Conservation (phyloP, 305 asterid species). For the Ilex paraguariensis region DNA sequence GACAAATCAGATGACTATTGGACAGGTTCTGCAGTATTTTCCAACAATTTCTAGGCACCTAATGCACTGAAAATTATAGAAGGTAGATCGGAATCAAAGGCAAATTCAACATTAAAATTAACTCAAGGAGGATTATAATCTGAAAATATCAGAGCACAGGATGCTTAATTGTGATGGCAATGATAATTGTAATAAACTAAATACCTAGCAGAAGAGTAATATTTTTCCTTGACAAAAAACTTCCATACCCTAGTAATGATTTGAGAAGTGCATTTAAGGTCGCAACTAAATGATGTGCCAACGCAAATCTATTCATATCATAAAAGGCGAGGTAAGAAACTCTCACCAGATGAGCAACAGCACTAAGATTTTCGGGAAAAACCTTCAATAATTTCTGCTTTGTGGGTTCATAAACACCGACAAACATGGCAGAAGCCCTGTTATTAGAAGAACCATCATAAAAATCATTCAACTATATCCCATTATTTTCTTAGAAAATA, state of each 20-base stretch:
- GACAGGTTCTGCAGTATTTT: too few relatives aligned
- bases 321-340: background rate
- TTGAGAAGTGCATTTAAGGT: background rate
- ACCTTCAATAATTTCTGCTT: slow-evolving; percentile 72
- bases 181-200: too few relatives aligned
- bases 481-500: too few relatives aligned
- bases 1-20: too few relatives aligned
- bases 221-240: too few relatives aligned
- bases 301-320: background rate
- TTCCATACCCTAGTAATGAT: background rate
- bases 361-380: slow-evolving; percentile 81
- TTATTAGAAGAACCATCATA: slow-evolving; percentile 15
- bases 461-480: background rate
- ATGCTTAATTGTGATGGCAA: background rate
- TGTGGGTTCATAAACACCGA: slow-evolving; percentile 97
- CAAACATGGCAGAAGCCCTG: slow-evolving; percentile 97
- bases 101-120: too few relatives aligned
- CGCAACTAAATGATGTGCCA: background rate
- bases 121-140: too few relatives aligned
- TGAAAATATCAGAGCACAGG: background rate
- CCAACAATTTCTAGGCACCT: too few relatives aligned
- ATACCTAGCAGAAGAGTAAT: too few relatives aligned
- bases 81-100: too few relatives aligned
- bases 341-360: slow-evolving; percentile 94
- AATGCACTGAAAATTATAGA: too few relatives aligned